Evolutionary conservation across 345 rosid genomes (phyloP), one percentile per base, ranked within the genome.

Genomic region (Syzygium aqueum): DNA sequence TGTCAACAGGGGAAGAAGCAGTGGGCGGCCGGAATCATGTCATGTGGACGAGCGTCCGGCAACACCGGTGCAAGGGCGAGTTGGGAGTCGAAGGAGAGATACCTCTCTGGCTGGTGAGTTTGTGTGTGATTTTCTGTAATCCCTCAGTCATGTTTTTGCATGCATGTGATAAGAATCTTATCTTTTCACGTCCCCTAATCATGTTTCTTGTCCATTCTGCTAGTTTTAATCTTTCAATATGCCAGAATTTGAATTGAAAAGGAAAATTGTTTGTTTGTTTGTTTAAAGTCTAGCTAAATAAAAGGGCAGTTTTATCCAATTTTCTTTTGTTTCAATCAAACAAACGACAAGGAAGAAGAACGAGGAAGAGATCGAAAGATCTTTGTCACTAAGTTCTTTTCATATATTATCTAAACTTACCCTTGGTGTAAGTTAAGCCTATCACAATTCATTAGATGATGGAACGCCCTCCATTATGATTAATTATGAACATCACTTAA

Each of bases 51-150:
- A 96, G 98, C 91, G 85, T 96, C 90, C 94, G 89, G 87, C 96
- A 93, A 85, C 96, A 92, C 89, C 89, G 90, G 54, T 94, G 95
- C 94, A 95, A 96, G 88, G 98, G 98, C 33, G 99, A 95, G 93
- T 94, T 95, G 16, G 85, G 8, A 51, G 96, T 97, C 10, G 85
- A 95, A 91, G 98, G 99, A 88, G 87, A 95, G 85, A 94, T 96
- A 87, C 99, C 98, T n/a, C 85, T 90, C 77, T 97, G 98, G 99
- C 95, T 95, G 97, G 98, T 97, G 92, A 63, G 94, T 91, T 15
- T 28, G 22, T 65, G 77, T 17, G 21, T 65, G 40, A 15, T 28
- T 30, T 65, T 61, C 6, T 12, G 13, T 61, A 61, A 61, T 27
- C 67, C 11, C 67, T 65, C 77, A n/a, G 1, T 30, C 77, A 65